These are phyloP conservation scores for Flaveria sonorensis DNA, from an alignment of 129 eudicot genomes.

Conservation along the genomic window DNA sequence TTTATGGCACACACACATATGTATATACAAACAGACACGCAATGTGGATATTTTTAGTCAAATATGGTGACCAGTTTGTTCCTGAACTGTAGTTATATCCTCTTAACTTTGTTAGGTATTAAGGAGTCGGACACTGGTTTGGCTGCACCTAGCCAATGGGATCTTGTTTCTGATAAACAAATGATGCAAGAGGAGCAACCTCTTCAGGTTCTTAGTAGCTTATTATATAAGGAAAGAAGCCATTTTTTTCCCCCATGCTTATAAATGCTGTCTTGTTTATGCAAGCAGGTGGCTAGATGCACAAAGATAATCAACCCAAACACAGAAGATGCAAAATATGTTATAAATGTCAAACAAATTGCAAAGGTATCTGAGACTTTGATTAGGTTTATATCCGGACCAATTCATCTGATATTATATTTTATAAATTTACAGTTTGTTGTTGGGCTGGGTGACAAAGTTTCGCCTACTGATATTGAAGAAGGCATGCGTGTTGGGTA, in stretches of 20 bases:
- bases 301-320: conserved; percentile 92
- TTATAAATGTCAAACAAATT: conserved; percentile 93
- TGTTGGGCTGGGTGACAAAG: conserved; percentile 96
- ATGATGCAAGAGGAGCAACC: conserved; percentile 99
- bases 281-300: conserved; percentile 87
- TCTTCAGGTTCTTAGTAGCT: conserved; percentile 64
- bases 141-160: conserved; percentile 99
- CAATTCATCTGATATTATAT: conserved; percentile 25
- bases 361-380: conserved; percentile 61
- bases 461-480: conserved; percentile 98
- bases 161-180: conserved; percentile 96
- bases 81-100: conserved; percentile 4
- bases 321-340: conserved; percentile 96
- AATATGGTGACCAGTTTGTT: not conserved
- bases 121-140: conserved; percentile 99
- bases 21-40: no score
- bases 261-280: conserved; percentile 6
- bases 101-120: conserved; percentile 53
- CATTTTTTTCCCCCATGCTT: not conserved
- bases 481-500: conserved; percentile 99
- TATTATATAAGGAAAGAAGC: not conserved
- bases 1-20: not conserved
- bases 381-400: not conserved
- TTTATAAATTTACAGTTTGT: conserved; percentile 69
- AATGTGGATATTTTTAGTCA: not conserved